Percentiles rank a stretch among this genome's conserved stretches.
phyloP scores from a whole-genome alignment of 495 filamentous ascomycete genomes.

The Xylaria venustula region DNA sequence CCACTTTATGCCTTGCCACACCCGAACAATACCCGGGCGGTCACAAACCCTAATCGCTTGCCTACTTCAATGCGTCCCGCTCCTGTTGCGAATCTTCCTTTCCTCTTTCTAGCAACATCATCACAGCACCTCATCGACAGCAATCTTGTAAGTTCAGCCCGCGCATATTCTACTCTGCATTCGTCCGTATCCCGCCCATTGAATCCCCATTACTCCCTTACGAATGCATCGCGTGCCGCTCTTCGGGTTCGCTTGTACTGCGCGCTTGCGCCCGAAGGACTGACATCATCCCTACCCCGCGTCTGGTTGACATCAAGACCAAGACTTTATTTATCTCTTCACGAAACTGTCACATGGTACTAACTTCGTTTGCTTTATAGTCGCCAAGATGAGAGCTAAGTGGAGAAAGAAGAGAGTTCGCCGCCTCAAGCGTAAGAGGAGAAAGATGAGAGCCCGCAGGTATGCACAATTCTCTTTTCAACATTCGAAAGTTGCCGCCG shows the following conservation, averaged over 20 bases:
- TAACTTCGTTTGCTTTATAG: conserved; percentile 27
- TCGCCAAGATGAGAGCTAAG: conserved; percentile 92
- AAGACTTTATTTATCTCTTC: background rate
- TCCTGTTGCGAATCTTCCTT: conserved; percentile 17
- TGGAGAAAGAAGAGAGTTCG: conserved; percentile 99
- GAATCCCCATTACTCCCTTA: background rate
- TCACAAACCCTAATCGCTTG: conserved; percentile 31
- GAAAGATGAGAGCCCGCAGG: conserved; percentile 96
- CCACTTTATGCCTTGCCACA: conserved; percentile 11
- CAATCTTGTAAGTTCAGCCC: conserved; percentile 5
- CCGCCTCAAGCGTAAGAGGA: conserved; percentile 96
- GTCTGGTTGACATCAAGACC: background rate
- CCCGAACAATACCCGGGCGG: conserved; percentile 26
- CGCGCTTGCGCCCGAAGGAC: background rate
- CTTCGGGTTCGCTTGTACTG: background rate
- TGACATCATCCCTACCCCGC: conserved; percentile 5
- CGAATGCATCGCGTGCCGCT: background rate
- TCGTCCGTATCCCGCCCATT: background rate
- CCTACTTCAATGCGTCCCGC: conserved; percentile 29
- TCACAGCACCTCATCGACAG: conserved; percentile 18
- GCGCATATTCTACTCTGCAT: background rate
- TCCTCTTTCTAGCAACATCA: conserved; percentile 19
- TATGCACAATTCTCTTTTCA: conserved; percentile 35
- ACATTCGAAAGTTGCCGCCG: conserved; percentile 21
- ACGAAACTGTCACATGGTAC: background rate